Percentiles rank a stretch among this genome's conserved stretches.
Conservation (phyloP, 179 eudicot genomes). For the Spinacia oleracea region DNA sequence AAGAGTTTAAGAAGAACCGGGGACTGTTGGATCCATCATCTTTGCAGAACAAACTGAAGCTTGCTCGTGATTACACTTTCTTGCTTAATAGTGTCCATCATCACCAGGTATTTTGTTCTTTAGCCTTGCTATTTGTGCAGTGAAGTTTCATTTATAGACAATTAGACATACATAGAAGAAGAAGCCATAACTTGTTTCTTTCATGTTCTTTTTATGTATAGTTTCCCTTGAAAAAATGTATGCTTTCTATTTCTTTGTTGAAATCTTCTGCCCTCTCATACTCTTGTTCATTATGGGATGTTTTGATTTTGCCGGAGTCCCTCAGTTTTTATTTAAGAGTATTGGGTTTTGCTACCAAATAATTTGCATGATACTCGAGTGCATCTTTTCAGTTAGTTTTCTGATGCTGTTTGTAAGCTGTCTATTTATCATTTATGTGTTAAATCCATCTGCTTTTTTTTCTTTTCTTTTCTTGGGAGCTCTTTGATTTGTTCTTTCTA, state of each 20-base stretch:
- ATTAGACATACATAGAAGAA: neutral
- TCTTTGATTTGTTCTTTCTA: neutral
- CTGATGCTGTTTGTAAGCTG: neutral
- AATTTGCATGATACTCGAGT: neutral
- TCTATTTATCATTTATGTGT: neutral
- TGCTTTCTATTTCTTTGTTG: neutral
- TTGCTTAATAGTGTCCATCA: slow-evolving; percentile 69
- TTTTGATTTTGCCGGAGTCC: neutral
- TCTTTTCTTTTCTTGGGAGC: too few species aligned
- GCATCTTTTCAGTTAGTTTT: neutral
- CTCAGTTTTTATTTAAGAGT: neutral
- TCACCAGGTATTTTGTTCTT: slow-evolving; percentile 53
- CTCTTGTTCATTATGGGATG: neutral
- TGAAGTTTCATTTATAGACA: neutral
- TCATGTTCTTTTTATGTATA: neutral
- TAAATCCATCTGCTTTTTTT: neutral
- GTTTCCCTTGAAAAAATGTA: too few species aligned
- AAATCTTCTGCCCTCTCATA: neutral
- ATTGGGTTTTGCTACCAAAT: neutral
- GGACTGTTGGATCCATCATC: slow-evolving; percentile 41
- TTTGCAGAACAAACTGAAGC: slow-evolving; percentile 56
- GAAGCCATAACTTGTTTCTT: neutral
- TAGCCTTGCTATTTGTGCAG: neutral
- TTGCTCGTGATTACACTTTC: slow-evolving; percentile 68
- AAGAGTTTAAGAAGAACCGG: slow-evolving; percentile 59